Evolutionary conservation across 306 rosid genomes (phyloP).

Genomic region (Casuarina equisetifolia): DNA sequence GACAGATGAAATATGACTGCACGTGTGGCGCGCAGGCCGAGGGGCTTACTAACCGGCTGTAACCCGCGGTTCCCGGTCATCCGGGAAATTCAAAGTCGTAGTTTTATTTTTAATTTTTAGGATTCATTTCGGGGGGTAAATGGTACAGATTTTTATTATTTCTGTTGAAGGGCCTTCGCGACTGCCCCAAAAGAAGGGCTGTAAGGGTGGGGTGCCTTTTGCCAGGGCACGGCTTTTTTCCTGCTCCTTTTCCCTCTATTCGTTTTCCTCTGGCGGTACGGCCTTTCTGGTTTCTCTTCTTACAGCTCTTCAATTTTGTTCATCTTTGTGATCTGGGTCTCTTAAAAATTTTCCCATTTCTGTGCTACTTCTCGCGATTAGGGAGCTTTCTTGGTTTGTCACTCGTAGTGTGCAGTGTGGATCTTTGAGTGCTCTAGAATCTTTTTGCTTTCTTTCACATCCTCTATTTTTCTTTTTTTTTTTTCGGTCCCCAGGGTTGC

Average conservation of each 20-base stretch:
- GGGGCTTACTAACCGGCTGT: constrained; percentile 46
- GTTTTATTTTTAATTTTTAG: neutral
- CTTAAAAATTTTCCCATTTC: constrained; percentile 28
- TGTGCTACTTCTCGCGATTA: constrained; percentile 28
- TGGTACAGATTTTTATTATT: neutral
- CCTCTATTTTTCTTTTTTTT: constrained; percentile 24
- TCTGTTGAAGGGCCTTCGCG: constrained; percentile 26
- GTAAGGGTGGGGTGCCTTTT: constrained; percentile 27
- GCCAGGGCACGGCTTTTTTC: constrained; percentile 46
- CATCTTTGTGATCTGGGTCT: constrained; percentile 34
- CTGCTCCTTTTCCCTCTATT: constrained; percentile 17
- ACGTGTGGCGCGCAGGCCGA: constrained; percentile 63
- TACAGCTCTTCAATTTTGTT: constrained; percentile 4
- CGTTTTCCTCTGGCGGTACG: constrained; percentile 41
- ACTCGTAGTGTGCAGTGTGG: constrained; percentile 31
- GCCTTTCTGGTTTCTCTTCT: constrained; percentile 29
- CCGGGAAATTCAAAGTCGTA: constrained; percentile 18
- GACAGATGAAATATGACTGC: constrained; percentile 44
- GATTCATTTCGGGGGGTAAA: neutral
- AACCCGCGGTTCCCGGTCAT: constrained; percentile 47
- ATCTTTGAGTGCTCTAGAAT: constrained; percentile 37
- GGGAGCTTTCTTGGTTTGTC: constrained; percentile 22
- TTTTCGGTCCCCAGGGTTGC: constrained; percentile 25
- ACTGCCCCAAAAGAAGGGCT: constrained; percentile 45
- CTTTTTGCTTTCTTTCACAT: constrained; percentile 23